phyloP scores from a whole-genome alignment of 495 filamentous ascomycete genomes.

The Xylaria castorea region DNA sequence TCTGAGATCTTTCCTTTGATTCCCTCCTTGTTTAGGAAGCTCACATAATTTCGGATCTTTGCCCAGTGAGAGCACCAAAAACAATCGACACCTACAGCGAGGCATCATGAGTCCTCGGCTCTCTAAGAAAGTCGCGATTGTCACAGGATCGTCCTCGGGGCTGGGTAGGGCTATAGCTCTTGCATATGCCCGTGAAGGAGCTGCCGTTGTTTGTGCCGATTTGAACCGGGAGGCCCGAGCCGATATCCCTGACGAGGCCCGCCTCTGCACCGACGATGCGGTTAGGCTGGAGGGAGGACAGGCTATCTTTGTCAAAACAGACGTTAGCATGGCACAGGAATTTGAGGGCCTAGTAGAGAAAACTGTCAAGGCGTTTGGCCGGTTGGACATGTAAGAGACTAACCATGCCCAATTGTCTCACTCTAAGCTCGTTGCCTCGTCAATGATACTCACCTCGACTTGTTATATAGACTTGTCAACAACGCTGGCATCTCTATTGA shows the following conservation, averaged over 20 bases:
- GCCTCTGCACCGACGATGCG: slow-evolving; percentile 50
- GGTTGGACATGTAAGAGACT: slow-evolving; percentile 14
- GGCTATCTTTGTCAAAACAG: slow-evolving; percentile 54
- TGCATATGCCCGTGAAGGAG: slow-evolving; percentile 52
- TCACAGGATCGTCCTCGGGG: slow-evolving; percentile 58
- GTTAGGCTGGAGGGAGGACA: slow-evolving; percentile 47
- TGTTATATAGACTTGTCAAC: not conserved
- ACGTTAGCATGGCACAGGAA: slow-evolving; percentile 60
- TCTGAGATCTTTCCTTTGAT: not conserved
- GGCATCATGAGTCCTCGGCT: slow-evolving; percentile 6
- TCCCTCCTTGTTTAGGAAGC: not conserved
- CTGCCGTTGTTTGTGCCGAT: slow-evolving; percentile 58
- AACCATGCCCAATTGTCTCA: not conserved
- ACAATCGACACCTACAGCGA: not conserved
- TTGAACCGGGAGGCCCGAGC: slow-evolving; percentile 43
- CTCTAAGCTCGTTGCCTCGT: not conserved
- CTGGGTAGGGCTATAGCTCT: slow-evolving; percentile 56
- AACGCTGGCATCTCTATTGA: slow-evolving; percentile 10
- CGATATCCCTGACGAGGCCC: slow-evolving; percentile 38
- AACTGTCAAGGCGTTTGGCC: not conserved
- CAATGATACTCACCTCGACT: not conserved
- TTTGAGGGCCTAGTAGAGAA: slow-evolving; percentile 17
- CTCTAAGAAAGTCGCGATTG: slow-evolving; percentile 48
- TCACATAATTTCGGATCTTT: not conserved
- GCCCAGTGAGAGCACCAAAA: not conserved